Evolutionary conservation across 2,329 filamentous ascomycete genomes (phyloP).

Genomic region (Colletotrichum graminicola): DNA sequence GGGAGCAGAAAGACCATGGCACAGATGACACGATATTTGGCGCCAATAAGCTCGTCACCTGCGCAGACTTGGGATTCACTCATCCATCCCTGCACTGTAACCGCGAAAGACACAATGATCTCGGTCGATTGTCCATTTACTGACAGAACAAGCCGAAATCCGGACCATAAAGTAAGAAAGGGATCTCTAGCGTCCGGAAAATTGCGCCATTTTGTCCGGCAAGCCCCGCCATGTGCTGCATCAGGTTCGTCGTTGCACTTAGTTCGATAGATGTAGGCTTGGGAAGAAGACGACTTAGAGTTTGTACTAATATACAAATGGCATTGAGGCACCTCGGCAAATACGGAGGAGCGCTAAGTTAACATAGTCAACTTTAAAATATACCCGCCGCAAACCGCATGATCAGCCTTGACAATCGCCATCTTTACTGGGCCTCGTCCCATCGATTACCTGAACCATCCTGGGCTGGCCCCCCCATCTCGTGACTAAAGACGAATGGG

Average conservation of each 20-base stretch:
- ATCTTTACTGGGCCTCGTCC: not conserved
- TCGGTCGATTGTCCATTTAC: slow-evolving; percentile 18
- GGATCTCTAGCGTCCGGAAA: not conserved
- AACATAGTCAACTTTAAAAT: not conserved
- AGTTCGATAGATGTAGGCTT: not conserved
- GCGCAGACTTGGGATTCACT: too few relatives aligned
- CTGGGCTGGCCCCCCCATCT: too few relatives aligned
- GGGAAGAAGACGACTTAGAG: not conserved
- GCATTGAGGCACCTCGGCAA: not conserved
- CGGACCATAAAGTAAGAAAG: not conserved
- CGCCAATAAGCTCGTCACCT: not conserved
- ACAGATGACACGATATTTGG: slow-evolving; percentile 8
- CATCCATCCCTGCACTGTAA: not conserved
- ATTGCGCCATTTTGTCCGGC: not conserved
- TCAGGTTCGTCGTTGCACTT: not conserved
- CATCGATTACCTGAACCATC: too few relatives aligned
- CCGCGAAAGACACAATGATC: not conserved
- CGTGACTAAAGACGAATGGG: too few relatives aligned
- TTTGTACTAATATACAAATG: not conserved
- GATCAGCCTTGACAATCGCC: slow-evolving; percentile 3
- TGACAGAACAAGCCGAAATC: not conserved
- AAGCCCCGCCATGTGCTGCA: not conserved
- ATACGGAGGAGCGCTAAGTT: not conserved
- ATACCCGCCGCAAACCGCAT: not conserved
- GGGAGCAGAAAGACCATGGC: not conserved